Conservation (phyloP, 768 basidiomycete species). For the Astraeus odoratus region DNA sequence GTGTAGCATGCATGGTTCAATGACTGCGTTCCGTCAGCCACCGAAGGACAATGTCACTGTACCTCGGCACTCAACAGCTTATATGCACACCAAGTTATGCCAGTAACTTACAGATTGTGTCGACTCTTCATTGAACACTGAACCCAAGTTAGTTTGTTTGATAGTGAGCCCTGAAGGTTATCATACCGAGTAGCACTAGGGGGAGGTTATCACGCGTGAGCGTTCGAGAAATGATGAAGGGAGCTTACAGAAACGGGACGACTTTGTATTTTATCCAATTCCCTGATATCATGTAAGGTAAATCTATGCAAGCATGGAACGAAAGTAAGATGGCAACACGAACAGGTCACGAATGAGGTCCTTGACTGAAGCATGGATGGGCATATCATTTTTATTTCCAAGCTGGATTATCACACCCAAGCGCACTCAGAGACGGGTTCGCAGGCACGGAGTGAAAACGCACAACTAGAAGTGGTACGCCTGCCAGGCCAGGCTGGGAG, state of each 20-base stretch:
- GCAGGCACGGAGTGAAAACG: slow-evolving; percentile 22
- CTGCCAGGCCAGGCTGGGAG: slow-evolving; percentile 52
- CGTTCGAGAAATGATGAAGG: background rate
- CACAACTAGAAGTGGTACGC: slow-evolving; percentile 80
- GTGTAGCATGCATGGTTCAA: slow-evolving; percentile 22
- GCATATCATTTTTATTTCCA: slow-evolving; percentile 90
- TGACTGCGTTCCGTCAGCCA: slow-evolving; percentile 80
- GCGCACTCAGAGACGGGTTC: background rate
- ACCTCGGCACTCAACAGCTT: background rate
- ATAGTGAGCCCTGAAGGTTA: background rate
- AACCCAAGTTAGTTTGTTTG: background rate
- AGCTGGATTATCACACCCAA: slow-evolving; percentile 40
- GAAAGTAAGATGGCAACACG: slow-evolving; percentile 18
- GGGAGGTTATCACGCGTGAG: slow-evolving; percentile 1
- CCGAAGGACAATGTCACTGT: slow-evolving; percentile 78
- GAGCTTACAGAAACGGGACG: slow-evolving; percentile 78
- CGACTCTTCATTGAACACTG: slow-evolving; percentile 97
- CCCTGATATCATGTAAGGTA: slow-evolving; percentile 7
- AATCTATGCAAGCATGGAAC: background rate
- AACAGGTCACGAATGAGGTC: slow-evolving; percentile 77
- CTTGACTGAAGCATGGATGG: slow-evolving; percentile 69
- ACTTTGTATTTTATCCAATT: slow-evolving; percentile 74
- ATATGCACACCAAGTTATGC: background rate
- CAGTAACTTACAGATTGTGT: slow-evolving; percentile 69
- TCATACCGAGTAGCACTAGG: slow-evolving; percentile 74